Percentiles rank a stretch among this genome's conserved stretches.
Evolutionary conservation across 2,329 filamentous ascomycete genomes (phyloP).

Genomic region (Beauveria varroae): DNA sequence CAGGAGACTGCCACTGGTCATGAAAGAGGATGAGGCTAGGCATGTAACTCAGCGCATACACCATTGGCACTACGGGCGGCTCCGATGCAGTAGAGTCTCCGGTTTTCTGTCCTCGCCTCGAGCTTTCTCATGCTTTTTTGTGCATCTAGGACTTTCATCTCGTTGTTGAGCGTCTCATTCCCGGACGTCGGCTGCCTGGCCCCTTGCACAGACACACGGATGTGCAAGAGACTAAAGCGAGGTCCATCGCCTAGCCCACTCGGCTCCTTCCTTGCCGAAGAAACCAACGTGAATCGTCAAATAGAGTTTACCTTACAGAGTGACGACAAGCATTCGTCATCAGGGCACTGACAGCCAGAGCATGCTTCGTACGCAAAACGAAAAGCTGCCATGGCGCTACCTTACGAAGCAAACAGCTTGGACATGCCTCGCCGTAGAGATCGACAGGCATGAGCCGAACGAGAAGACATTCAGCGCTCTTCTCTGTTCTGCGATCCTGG

Average conservation of each 20-base stretch:
- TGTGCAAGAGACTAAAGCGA: not conserved
- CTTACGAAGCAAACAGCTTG: too few species aligned
- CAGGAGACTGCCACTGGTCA: not conserved
- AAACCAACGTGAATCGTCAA: not conserved
- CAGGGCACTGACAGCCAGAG: not conserved
- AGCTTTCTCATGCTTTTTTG: not conserved
- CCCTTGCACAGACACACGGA: not conserved
- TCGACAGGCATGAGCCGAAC: not conserved
- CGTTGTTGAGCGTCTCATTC: not conserved
- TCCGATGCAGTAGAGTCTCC: not conserved
- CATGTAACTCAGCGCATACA: not conserved
- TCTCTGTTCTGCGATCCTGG: not conserved
- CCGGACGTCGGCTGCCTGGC: not conserved
- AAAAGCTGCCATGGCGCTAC: not conserved
- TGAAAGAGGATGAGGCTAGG: not conserved
- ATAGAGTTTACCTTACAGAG: not conserved
- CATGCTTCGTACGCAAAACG: not conserved
- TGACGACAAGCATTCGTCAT: not conserved
- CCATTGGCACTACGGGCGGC: not conserved
- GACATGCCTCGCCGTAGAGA: not conserved
- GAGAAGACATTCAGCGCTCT: not conserved
- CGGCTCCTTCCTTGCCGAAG: not conserved
- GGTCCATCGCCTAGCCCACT: not conserved
- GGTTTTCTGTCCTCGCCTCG: not conserved
- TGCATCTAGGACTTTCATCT: not conserved